These are phyloP conservation scores for Daldinia grandis DNA, from an alignment of 495 filamentous ascomycete species.

Conservation along the genomic window DNA sequence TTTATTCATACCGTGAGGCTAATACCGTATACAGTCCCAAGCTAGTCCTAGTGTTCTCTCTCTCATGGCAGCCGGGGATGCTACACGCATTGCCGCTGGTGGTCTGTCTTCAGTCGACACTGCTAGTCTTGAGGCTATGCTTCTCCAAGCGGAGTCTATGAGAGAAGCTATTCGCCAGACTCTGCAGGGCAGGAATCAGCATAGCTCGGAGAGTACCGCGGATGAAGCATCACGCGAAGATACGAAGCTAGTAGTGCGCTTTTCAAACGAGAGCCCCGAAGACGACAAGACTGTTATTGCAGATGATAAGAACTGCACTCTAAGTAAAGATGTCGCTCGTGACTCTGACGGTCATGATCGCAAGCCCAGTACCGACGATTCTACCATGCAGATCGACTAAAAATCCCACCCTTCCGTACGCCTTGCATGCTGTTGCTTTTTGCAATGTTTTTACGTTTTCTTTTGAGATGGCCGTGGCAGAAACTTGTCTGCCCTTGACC, in stretches of 20 bases:
- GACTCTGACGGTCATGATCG: slow-evolving; percentile 11
- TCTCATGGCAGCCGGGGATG: slow-evolving; percentile 49
- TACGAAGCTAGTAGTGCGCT: slow-evolving; percentile 7
- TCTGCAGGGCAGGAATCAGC: slow-evolving; percentile 16
- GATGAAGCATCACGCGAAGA: not conserved
- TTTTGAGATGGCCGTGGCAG: not conserved
- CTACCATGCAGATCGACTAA: slow-evolving; percentile 45
- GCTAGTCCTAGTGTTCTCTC: slow-evolving; percentile 48
- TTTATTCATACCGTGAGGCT: slow-evolving; percentile 17
- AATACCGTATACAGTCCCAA: slow-evolving; percentile 43
- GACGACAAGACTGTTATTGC: slow-evolving; percentile 27
- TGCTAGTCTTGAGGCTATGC: slow-evolving; percentile 39
- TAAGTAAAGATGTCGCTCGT: slow-evolving; percentile 4
- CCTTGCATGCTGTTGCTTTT: not conserved
- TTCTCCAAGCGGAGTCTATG: slow-evolving; percentile 41
- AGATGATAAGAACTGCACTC: slow-evolving; percentile 21
- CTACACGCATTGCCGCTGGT: slow-evolving; percentile 43
- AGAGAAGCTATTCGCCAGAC: slow-evolving; percentile 24
- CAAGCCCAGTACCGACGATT: slow-evolving; percentile 20
- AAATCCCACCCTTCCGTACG: not conserved
- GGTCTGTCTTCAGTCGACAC: slow-evolving; percentile 35
- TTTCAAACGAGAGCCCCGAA: slow-evolving; percentile 24
- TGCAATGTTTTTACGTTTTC: not conserved
- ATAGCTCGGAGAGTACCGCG: not conserved
- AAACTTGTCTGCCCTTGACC: not conserved